Conservation (phyloP, 1,284 basidiomycete genomes). For the Heliocybe sulcata region DNA sequence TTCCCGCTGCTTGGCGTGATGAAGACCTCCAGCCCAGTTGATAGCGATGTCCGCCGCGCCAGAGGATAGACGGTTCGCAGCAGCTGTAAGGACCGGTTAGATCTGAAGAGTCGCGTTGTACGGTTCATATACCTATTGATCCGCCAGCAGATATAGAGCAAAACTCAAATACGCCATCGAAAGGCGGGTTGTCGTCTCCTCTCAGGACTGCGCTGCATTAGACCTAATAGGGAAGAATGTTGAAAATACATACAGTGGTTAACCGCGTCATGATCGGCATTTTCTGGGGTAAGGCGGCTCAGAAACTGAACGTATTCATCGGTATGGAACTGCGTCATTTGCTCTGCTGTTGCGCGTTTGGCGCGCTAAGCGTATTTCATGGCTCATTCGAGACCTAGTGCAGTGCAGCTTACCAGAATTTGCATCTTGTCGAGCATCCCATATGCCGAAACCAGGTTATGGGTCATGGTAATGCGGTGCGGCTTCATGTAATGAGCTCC, state of each 20-base stretch:
- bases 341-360: constrained; percentile 71
- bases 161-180: constrained; percentile 96
- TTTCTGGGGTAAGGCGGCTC: constrained; percentile 84
- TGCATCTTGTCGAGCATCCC: constrained; percentile 90
- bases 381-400: neutral
- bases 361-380: constrained; percentile 60
- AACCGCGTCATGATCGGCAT: constrained; percentile 75
- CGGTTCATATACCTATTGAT: constrained; percentile 56
- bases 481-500: constrained; percentile 85
- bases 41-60: constrained; percentile 90
- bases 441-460: constrained; percentile 88
- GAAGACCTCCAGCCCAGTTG: constrained; percentile 97
- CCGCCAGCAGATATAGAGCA: constrained; percentile 96
- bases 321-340: constrained; percentile 93
- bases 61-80: constrained; percentile 75
- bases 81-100: constrained; percentile 39
- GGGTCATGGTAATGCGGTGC: constrained; percentile 87
- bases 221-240: no score
- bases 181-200: constrained; percentile 95
- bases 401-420: constrained; percentile 58
- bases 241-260: constrained; percentile 35
- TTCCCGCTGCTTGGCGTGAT: constrained; percentile 97
- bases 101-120: neutral
- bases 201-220: constrained; percentile 54
- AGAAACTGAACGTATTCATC: constrained; percentile 97